Percentiles rank a stretch among this genome's conserved stretches.
These are phyloP conservation scores for Neurospora sp. DNA, from an alignment of 2,329 filamentous ascomycete species.

Conservation along the genomic window DNA sequence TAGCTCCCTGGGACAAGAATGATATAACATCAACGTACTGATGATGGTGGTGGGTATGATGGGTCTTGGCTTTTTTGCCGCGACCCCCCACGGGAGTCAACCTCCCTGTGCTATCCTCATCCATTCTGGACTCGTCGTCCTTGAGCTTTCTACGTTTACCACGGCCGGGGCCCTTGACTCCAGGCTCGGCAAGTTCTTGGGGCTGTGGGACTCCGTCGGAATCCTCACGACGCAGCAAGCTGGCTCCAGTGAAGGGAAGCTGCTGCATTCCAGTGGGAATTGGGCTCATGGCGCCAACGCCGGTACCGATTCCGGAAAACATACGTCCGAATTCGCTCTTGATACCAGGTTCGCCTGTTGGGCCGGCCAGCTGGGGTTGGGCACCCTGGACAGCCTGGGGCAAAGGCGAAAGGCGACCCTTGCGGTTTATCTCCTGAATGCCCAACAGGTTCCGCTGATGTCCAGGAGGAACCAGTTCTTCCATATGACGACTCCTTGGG, in stretches of 20 bases:
- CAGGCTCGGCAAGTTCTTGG: constrained; percentile 33
- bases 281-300: constrained; percentile 42
- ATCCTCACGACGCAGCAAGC: constrained; percentile 43
- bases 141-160: constrained; percentile 61
- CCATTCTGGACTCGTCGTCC: constrained; percentile 60
- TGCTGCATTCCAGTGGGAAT: constrained; percentile 28
- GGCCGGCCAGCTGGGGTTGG: constrained; percentile 68
- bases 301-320: constrained; percentile 78
- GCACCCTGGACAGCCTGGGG: constrained; percentile 91
- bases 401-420: constrained; percentile 75
- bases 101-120: constrained; percentile 56
- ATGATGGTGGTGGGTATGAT: constrained; percentile 51
- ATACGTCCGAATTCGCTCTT: constrained; percentile 93
- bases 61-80: constrained; percentile 58
- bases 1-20: constrained; percentile 3
- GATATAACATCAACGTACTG: constrained; percentile 40
- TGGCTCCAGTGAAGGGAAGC: constrained; percentile 36
- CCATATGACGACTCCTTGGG: constrained; percentile 31
- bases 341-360: constrained; percentile 75
- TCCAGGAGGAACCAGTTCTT: constrained; percentile 45
- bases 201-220: constrained; percentile 29
- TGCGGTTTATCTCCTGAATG: constrained; percentile 70
- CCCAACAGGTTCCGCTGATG: constrained; percentile 61
- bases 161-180: constrained; percentile 34
- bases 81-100: constrained; percentile 47